Evolutionary conservation across 805 yeast genomes (phyloP).

Genomic region (Nakazawaea laoshanensis): DNA sequence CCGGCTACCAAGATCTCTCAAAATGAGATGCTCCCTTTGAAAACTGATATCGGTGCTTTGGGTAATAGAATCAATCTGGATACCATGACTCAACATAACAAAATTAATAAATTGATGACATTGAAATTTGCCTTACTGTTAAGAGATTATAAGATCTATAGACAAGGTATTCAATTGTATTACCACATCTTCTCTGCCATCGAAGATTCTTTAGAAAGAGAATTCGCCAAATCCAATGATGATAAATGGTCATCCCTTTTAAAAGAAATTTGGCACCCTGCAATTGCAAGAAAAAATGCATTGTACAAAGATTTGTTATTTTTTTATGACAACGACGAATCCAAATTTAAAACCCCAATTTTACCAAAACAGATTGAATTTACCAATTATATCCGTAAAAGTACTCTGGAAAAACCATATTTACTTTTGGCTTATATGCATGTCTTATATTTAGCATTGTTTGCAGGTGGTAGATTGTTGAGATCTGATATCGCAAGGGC

Average conservation of each 20-base stretch:
- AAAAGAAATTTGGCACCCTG: constrained; percentile 59
- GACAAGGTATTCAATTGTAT: constrained; percentile 73
- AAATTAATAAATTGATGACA: constrained; percentile 60
- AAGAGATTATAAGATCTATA: constrained; percentile 65
- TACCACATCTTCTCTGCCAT: constrained; percentile 63
- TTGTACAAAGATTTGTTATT: constrained; percentile 57
- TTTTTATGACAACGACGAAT: constrained; percentile 47
- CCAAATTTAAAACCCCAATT: constrained; percentile 50
- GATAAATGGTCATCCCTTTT: constrained; percentile 32
- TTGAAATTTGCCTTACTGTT: constrained; percentile 67
- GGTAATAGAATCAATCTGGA: constrained; percentile 73
- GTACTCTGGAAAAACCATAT: constrained; percentile 56
- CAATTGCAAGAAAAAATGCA: constrained; percentile 51
- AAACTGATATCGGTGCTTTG: constrained; percentile 73
- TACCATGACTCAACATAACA: constrained; percentile 59
- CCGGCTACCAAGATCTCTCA: constrained; percentile 16
- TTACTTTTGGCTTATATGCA: constrained; percentile 74
- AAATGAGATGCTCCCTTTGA: constrained; percentile 63
- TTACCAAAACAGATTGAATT: constrained; percentile 56
- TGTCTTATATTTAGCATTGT: constrained; percentile 75
- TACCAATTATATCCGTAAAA: constrained; percentile 47
- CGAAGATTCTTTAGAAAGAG: constrained; percentile 41
- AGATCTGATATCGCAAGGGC: constrained; percentile 58
- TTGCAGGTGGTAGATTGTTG: constrained; percentile 80
- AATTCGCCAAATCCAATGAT: constrained; percentile 31